Evolutionary conservation across 257 asterid species (phyloP), one percentile per base, ranked within the genome.

Genomic region (Plantago ovata): DNA sequence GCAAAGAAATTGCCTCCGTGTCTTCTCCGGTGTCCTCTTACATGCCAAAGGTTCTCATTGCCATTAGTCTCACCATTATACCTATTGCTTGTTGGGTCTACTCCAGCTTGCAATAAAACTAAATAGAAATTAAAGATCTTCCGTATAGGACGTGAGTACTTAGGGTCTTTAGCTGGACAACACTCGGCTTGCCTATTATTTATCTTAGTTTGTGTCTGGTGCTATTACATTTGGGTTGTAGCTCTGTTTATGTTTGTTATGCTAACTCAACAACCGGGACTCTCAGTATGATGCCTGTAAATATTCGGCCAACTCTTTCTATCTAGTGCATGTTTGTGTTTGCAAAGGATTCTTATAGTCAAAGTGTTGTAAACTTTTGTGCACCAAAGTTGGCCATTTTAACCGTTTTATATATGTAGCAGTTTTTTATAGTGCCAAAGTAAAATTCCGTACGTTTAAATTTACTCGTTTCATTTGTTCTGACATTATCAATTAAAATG

Each of bases 21-120:
- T 46, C 4, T 13, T 61, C 75, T 10, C 66, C 52, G 32, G 70
- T 77, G 16, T 55, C 77, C 1, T 24, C 59, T 43, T 74, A 61
- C 71, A 45, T 73, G 73, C 77, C 85, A 24, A 77, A 65, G 87
- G 71, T 79, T 44, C 63, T 84, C 60, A 66, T 77, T 58, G 64
- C 76, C 24, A 47, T 58, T 38, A 63, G 94, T 61, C 61, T 86
- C 50, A 13, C 72, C 42, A 62, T 69, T 32, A 53, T 73, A 53
- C 66, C 77, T 38, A 50, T 81, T 43, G 75, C 87, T 14, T 54
- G 78, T 16, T 78, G 74, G 74, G 73, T 62, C 18, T 74, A 54
- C 60, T 62, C 51, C 58, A 23, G 67, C 58, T 69, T 65, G 70
- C 58, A 61, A 4, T n/a, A 12, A 41, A 53, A 52, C 53, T 57